phyloP scores from a whole-genome alignment of 2,329 filamentous ascomycete genomes.

The Balansia obtecta region DNA sequence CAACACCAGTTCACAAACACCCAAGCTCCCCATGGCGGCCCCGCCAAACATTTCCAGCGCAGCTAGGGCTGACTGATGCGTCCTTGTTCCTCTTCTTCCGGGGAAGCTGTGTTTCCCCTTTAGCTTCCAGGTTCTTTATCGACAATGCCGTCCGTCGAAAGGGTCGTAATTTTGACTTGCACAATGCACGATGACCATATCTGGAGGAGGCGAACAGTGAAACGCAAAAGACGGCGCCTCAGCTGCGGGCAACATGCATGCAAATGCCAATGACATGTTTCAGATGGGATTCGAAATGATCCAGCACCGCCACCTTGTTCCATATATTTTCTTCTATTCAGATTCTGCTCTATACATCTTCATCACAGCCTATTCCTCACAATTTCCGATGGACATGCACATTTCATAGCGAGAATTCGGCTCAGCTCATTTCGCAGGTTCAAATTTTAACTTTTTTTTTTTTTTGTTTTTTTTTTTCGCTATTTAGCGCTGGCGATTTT shows the following conservation, averaged over 20 bases:
- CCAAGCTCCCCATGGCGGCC: conserved; percentile 10
- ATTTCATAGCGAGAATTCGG: background rate
- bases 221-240: background rate
- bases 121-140: background rate
- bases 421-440: too few relatives aligned
- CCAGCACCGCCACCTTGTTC: background rate
- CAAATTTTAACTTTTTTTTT: background rate
- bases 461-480: background rate
- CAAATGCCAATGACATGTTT: background rate
- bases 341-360: background rate
- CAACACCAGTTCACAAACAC: conserved; percentile 17
- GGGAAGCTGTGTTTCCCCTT: background rate
- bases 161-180: background rate
- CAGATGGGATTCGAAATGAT: background rate
- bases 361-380: background rate
- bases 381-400: background rate
- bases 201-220: background rate
- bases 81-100: background rate
- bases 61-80: background rate
- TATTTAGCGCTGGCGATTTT: background rate
- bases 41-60: conserved; percentile 4
- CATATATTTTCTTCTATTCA: background rate
- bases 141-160: background rate
- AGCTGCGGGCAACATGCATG: background rate
- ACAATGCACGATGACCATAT: background rate